phyloP scores from a whole-genome alignment of 192 early-diverging fungal genomes.

The Coemansia sp. region DNA sequence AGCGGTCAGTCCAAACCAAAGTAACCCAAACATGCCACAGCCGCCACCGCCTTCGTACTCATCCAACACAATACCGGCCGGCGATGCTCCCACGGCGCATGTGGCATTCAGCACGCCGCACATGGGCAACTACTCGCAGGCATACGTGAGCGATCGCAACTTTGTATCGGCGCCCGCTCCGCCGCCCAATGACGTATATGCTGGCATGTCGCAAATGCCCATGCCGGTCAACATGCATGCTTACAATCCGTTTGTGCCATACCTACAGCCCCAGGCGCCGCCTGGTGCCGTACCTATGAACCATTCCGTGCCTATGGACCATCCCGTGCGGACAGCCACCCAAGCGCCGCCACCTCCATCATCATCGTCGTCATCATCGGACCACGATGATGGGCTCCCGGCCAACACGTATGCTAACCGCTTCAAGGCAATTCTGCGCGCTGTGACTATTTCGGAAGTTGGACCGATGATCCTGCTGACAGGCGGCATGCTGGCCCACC shows the following conservation, averaged over 20 bases:
- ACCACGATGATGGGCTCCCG: background rate
- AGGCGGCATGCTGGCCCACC: slow-evolving; percentile 28
- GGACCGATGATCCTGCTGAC: slow-evolving; percentile 22
- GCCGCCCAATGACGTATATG: slow-evolving; percentile 5
- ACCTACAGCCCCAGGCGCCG: background rate
- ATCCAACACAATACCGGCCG: background rate
- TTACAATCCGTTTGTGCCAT: slow-evolving; percentile 5
- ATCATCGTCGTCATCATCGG: slow-evolving; percentile 6
- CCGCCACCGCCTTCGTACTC: slow-evolving; percentile 6
- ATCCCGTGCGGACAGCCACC: background rate
- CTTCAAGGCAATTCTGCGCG: background rate
- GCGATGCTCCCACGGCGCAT: slow-evolving; percentile 5
- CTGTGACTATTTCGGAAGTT: slow-evolving; percentile 16
- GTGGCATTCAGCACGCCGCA: background rate
- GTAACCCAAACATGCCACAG: background rate
- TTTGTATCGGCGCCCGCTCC: background rate
- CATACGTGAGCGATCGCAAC: background rate
- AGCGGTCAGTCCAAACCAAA: no score
- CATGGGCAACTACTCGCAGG: background rate
- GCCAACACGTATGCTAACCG: slow-evolving; percentile 10
- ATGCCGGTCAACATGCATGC: slow-evolving; percentile 2
- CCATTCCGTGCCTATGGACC: background rate
- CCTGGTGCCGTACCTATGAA: background rate
- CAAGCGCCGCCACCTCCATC: background rate
- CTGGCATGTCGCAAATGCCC: slow-evolving; percentile 1